Percentiles rank a stretch among this genome's conserved stretches.
Conservation (phyloP, 495 filamentous ascomycete genomes). For the Penicillium paradoxum region DNA sequence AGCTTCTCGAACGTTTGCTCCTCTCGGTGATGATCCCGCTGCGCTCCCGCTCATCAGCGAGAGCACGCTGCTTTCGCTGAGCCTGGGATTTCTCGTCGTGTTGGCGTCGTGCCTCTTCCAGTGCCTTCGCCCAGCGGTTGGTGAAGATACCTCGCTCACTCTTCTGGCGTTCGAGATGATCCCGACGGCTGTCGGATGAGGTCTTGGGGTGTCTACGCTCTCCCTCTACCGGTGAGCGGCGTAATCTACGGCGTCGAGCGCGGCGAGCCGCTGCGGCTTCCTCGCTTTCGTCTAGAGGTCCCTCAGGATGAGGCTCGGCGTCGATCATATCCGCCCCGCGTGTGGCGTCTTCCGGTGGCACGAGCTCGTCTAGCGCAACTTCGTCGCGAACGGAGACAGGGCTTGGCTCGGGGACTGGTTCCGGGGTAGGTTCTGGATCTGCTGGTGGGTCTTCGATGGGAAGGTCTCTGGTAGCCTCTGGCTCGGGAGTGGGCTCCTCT, state of each 20-base stretch:
- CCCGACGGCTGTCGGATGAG: conserved; percentile 34
- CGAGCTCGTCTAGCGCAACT: conserved; percentile 7
- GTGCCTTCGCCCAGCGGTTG: conserved; percentile 37
- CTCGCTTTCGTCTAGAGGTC: conserved; percentile 9
- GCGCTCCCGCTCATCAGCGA: conserved; percentile 20
- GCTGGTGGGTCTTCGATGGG: conserved; percentile 13
- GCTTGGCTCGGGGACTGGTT: conserved; percentile 1
- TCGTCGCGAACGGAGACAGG: conserved; percentile 10
- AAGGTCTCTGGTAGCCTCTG: conserved; percentile 11
- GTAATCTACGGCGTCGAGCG: conserved; percentile 31
- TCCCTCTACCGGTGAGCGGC: conserved; percentile 19
- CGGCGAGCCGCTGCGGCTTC: conserved; percentile 12
- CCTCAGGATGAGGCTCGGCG: conserved; percentile 6
- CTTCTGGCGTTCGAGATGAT: conserved; percentile 31
- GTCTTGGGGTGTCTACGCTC: conserved; percentile 36
- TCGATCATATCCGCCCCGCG: not conserved
- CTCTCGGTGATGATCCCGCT: conserved; percentile 16
- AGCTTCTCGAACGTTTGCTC: conserved; percentile 13
- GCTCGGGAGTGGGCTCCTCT: conserved; percentile 1
- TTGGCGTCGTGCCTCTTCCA: conserved; percentile 37
- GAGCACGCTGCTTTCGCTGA: conserved; percentile 14
- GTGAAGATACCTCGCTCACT: conserved; percentile 32
- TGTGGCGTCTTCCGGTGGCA: conserved; percentile 6
- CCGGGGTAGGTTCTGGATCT: conserved; percentile 1
- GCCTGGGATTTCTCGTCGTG: conserved; percentile 32